phyloP scores from a whole-genome alignment of 345 rosid genomes.

The Eucalyptus fibrosa region DNA sequence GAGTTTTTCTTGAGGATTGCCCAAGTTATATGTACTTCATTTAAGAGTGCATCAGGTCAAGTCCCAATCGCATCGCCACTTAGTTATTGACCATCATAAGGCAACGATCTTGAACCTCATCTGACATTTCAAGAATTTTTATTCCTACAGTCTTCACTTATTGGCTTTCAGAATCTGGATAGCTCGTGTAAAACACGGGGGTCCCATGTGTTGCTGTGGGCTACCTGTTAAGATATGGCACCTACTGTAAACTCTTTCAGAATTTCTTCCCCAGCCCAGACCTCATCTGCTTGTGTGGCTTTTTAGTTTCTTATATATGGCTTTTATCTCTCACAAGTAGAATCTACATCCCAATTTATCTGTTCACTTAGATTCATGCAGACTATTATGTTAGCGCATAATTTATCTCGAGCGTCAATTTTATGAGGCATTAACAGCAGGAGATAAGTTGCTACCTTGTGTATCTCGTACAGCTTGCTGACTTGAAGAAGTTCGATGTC shows the following conservation, averaged over 20 bases:
- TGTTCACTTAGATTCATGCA: neutral
- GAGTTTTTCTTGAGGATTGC: neutral
- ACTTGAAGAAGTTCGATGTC: conserved; percentile 19
- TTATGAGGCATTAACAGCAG: neutral
- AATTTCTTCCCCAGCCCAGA: neutral
- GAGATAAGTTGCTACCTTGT: conserved; percentile 11
- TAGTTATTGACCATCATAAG: neutral
- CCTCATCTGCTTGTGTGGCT: neutral
- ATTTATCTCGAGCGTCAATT: neutral
- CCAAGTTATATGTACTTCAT: neutral
- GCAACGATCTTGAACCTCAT: neutral
- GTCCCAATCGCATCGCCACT: neutral
- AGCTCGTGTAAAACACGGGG: neutral
- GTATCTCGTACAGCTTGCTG: conserved; percentile 9
- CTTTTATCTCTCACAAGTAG: neutral
- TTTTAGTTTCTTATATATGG: neutral
- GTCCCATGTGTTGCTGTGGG: neutral
- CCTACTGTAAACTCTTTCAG: neutral
- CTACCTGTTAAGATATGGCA: neutral
- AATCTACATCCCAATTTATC: neutral
- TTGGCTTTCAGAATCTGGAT: neutral
- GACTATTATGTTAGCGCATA: neutral
- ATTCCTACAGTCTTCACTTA: neutral
- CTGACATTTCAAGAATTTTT: neutral
- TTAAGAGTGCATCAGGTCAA: neutral